Evolutionary conservation across 208 protist genomes (phyloP), one percentile per base, ranked within the genome.

Genomic region (Phytomonas serpens): DNA sequence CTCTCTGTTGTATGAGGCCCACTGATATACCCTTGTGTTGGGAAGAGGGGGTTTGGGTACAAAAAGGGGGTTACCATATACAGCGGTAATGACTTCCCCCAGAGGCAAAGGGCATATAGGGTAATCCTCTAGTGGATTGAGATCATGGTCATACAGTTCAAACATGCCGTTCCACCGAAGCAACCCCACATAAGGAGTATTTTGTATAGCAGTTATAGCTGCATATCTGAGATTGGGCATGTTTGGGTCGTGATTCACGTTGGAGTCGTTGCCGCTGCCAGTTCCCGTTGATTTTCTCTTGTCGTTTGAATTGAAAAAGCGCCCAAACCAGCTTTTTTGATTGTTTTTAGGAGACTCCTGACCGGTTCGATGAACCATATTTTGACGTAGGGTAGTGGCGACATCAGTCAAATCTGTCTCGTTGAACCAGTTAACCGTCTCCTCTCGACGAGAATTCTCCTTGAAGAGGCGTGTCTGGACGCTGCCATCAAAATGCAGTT

Each of bases 101-200:
- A 47, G 16, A 2, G 80, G 77, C n/a, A 94, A 61, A 52, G 77
- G 33, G 68, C 85, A 84, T 14, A 79, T 72, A 0, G 83, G 77
- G 52, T 77, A 78, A 16, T 75, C 23, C 69, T 68, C 34, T 13
- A 77, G 47, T 30, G 78, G 61, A 30, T 33, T 30, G 68, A 89
- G 38, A 19, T 72, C 62, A 40, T 67, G 40, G 52, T 86, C 76
- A 68, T 90, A 89, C 32, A 93, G 61, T 73, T 92, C 82, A 13
- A 93, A 34, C 72, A 82, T 77, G 29, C 90, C 90, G 64, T 81
- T 87, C 72, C 77, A 86, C n/a, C 84, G 85, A 5, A 89, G 78
- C 38, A 93, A 57, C 30, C 71, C 75, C n/a, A 93, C 61, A 61
- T 78, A 86, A 2, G 77, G 37, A 27, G 76, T 85, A 33, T 83